Base-by-base conservation (phyloP, 345 rosid genomes). In the Eucalyptus coolabah region DNA sequence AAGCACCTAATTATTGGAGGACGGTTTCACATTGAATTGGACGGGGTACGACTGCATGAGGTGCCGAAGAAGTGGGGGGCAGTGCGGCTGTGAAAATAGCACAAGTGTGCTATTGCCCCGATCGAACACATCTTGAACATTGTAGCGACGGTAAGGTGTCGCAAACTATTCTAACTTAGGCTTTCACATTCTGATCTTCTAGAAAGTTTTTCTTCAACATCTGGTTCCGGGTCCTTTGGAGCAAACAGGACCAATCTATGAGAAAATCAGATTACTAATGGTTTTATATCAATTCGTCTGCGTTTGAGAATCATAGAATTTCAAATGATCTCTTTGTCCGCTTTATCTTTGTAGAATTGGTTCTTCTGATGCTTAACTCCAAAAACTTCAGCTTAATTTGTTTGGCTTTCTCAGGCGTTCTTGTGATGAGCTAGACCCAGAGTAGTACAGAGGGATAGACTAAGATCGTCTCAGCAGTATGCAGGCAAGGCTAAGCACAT, bases 21-120 rank as follows among this genome's bases (percentile, higher is more conserved):
- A 87, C 26, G 90, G 91, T 18, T 91, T 92, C 90, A 26, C 69
- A 7, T 32, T 94, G 86, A 86, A 89, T 30, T 92, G 94, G 93
- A 63, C 32, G 3, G 90, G 89, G 86, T 10, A 87, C 6, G 18
- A 88, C 24, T 93, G 90, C 72, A 88, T 24, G 28, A 44, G 67
- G 50, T 91, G 93, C 87, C 54, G 9, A 24, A 86, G 21, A 45
- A 93, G 90, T 28, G 91, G 92, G 8, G 94, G 92, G 8, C 37
- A 12, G 8, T 92, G 93, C 28, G 92, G 95, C 56, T 83, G 56
- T 81, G 89, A 89, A 45, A 90, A 88, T 8, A 87, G 45, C n/a
- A 69, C 30, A 1, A 81, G 65, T 81, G 28, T 81, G 92, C 89
- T 92, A 88, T 65, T 92, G 93, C 60, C 92, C 87, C 5, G 87